These are phyloP conservation scores for Russula compacta DNA, from an alignment of 768 basidiomycete genomes.

Conservation along the genomic window DNA sequence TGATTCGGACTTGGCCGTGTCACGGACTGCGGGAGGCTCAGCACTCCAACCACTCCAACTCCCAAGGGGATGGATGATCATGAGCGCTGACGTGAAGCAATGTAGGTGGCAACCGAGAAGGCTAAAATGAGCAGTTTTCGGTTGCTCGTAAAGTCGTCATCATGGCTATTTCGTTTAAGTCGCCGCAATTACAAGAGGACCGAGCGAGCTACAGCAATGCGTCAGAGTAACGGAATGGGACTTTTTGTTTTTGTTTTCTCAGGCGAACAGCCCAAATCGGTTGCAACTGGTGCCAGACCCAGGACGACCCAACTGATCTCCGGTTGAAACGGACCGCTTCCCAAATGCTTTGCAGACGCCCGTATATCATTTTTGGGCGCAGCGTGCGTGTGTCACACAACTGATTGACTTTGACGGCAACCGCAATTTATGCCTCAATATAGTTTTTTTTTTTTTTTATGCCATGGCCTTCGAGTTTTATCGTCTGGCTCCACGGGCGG, in stretches of 20 bases:
- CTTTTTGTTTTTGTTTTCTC: too few relatives aligned
- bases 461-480: not conserved
- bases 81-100: constrained; percentile 11
- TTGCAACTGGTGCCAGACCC: not conserved
- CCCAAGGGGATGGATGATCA: not conserved
- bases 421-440: not conserved
- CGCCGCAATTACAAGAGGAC: not conserved
- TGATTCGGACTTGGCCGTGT: not conserved
- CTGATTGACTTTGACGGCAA: not conserved
- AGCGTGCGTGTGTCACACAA: not conserved
- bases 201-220: not conserved
- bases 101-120: constrained; percentile 12
- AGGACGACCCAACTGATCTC: not conserved
- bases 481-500: not conserved
- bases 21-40: not conserved
- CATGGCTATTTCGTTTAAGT: not conserved
- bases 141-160: not conserved
- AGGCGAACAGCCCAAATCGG: not conserved
- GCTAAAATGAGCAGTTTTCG: constrained; percentile 2
- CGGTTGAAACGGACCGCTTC: not conserved
- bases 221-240: too few relatives aligned
- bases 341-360: not conserved
- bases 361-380: not conserved
- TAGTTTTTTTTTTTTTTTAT: not conserved
- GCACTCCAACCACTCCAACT: not conserved